phyloP scores from a whole-genome alignment of 768 basidiomycete genomes.

The Suillus weaverae region DNA sequence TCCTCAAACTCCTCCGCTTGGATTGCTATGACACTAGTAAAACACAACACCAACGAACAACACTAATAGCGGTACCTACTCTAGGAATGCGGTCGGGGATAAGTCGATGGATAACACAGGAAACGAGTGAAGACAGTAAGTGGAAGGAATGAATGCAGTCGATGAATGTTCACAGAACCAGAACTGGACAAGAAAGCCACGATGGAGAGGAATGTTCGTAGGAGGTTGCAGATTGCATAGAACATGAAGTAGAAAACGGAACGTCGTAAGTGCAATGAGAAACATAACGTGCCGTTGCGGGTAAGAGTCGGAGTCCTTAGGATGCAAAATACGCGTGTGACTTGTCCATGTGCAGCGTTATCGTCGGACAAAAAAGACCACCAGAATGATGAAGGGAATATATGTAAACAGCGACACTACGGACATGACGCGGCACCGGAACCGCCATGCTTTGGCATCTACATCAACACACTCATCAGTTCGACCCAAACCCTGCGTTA shows the following conservation, averaged over 20 bases:
- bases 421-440: constrained; percentile 73
- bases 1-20: not conserved
- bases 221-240: constrained; percentile 8
- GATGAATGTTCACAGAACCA: constrained; percentile 8
- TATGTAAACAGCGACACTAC: constrained; percentile 70
- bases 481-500: constrained; percentile 6
- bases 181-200: constrained; percentile 14
- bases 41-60: constrained; percentile 27
- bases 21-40: constrained; percentile 2
- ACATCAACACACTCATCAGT: constrained; percentile 5
- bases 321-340: constrained; percentile 8
- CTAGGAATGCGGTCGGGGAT: constrained; percentile 21
- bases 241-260: constrained; percentile 2
- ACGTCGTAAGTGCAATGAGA: constrained; percentile 23
- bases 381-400: constrained; percentile 73
- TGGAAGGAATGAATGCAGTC: constrained; percentile 17
- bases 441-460: constrained; percentile 78
- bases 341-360: constrained; percentile 20
- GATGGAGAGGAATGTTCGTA: constrained; percentile 5
- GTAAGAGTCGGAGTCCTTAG: not conserved
- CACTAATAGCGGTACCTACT: constrained; percentile 15
- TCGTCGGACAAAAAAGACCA: constrained; percentile 59
- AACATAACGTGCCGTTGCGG: constrained; percentile 4
- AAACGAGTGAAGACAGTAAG: constrained; percentile 25
- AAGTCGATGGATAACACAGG: constrained; percentile 27